These are phyloP conservation scores for Aphelidium insulamus DNA, from an alignment of 371 early-diverging fungal species.

Conservation along the genomic window DNA sequence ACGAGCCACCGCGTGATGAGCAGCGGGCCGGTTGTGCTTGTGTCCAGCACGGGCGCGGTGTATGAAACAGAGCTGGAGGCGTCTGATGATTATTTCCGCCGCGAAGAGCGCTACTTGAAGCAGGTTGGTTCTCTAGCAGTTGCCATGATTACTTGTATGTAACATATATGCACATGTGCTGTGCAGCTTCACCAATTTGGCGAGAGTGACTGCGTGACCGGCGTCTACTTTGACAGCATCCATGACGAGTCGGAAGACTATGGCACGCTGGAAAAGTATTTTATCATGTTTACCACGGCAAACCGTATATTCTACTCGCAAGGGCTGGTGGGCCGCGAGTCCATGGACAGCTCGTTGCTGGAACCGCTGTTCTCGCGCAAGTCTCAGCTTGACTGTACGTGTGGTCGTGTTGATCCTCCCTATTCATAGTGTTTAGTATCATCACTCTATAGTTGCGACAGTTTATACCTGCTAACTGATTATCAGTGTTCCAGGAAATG, in stretches of 20 bases:
- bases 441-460: background rate
- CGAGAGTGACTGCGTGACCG: slow-evolving; percentile 44
- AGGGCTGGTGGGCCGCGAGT: slow-evolving; percentile 7
- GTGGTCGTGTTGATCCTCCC: slow-evolving; percentile 8
- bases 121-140: slow-evolving; percentile 38
- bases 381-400: slow-evolving; percentile 25
- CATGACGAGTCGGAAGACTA: slow-evolving; percentile 44
- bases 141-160: slow-evolving; percentile 2
- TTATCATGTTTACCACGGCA: slow-evolving; percentile 50
- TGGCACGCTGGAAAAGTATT: slow-evolving; percentile 35
- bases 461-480: background rate
- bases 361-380: slow-evolving; percentile 29
- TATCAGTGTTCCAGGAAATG: slow-evolving; percentile 48
- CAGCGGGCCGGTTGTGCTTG: slow-evolving; percentile 62
- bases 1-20: too few species aligned
- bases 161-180: slow-evolving; percentile 1
- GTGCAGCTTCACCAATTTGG: slow-evolving; percentile 15
- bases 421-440: background rate
- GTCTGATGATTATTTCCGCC: slow-evolving; percentile 52
- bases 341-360: slow-evolving; percentile 26
- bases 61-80: slow-evolving; percentile 68
- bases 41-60: slow-evolving; percentile 54
- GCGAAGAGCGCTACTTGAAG: slow-evolving; percentile 47
- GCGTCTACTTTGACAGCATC: slow-evolving; percentile 52
- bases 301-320: slow-evolving; percentile 53